Evolutionary conservation across 306 rosid genomes (phyloP).

Genomic region (Acacia crassicarpa): DNA sequence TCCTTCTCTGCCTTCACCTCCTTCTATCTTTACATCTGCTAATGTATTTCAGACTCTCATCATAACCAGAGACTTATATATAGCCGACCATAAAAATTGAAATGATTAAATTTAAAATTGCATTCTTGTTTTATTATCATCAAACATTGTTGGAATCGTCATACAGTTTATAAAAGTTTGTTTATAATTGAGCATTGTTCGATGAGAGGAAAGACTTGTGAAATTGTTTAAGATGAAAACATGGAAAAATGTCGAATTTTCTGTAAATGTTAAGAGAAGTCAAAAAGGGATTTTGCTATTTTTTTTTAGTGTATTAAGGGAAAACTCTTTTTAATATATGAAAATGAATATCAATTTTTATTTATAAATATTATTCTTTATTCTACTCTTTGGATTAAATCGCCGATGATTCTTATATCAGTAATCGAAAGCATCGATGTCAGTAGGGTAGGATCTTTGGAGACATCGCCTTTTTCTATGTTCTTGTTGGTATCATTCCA

Average conservation of each 20-base stretch:
- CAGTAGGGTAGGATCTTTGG: conserved; percentile 14
- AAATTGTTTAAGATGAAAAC: not conserved
- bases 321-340: too few relatives aligned
- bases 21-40: conserved; percentile 9
- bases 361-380: not conserved
- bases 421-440: not conserved
- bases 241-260: not conserved
- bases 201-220: too few relatives aligned
- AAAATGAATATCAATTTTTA: not conserved
- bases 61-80: not conserved
- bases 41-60: conserved; percentile 3
- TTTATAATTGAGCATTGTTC: too few relatives aligned
- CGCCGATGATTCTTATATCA: not conserved
- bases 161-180: too few relatives aligned
- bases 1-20: not conserved
- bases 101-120: too few relatives aligned
- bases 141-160: too few relatives aligned
- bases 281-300: not conserved
- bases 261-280: not conserved
- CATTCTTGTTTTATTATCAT: too few relatives aligned
- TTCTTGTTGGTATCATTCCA: conserved; percentile 25
- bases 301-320: not conserved
- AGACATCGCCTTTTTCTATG: conserved; percentile 13
- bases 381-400: not conserved
- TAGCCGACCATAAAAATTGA: not conserved